phyloP scores from a whole-genome alignment of 2,329 filamentous ascomycete genomes.

The Colletotrichum aenigma region DNA sequence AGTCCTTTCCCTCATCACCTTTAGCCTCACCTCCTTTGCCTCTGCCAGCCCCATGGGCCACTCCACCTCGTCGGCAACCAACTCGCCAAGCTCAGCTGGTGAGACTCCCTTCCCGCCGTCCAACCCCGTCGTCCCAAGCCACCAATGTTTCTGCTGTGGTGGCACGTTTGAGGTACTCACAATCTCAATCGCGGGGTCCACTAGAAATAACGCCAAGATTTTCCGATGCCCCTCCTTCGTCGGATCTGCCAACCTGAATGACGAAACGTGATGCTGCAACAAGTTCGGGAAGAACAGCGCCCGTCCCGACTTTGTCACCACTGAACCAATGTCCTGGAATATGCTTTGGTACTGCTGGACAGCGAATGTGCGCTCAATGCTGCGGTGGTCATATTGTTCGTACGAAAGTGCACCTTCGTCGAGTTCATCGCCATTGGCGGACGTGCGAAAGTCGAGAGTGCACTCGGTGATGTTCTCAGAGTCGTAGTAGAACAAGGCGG shows the following conservation, averaged over 20 bases:
- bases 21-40: slow-evolving; percentile 23
- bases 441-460: slow-evolving; percentile 53
- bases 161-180: slow-evolving; percentile 47
- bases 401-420: slow-evolving; percentile 26
- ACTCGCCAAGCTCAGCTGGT: slow-evolving; percentile 24
- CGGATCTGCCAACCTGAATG: slow-evolving; percentile 55
- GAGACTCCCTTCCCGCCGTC: not conserved
- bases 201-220: slow-evolving; percentile 63
- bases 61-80: slow-evolving; percentile 21
- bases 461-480: slow-evolving; percentile 61
- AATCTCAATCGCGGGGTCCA: slow-evolving; percentile 56
- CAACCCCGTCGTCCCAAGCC: slow-evolving; percentile 23
- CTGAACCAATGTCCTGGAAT: slow-evolving; percentile 48
- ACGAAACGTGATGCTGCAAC: slow-evolving; percentile 54
- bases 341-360: slow-evolving; percentile 21
- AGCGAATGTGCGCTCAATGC: slow-evolving; percentile 39
- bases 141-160: slow-evolving; percentile 45
- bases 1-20: slow-evolving; percentile 28
- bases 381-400: slow-evolving; percentile 34
- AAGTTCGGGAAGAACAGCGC: slow-evolving; percentile 60
- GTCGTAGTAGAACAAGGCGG: slow-evolving; percentile 66
- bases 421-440: slow-evolving; percentile 30
- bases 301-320: slow-evolving; percentile 49
- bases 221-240: slow-evolving; percentile 60
- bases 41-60: slow-evolving; percentile 24